Evolutionary conservation across 1,284 basidiomycete species (phyloP), one percentile per base, ranked within the genome.

Genomic region (Microbotryomycetes sp.): DNA sequence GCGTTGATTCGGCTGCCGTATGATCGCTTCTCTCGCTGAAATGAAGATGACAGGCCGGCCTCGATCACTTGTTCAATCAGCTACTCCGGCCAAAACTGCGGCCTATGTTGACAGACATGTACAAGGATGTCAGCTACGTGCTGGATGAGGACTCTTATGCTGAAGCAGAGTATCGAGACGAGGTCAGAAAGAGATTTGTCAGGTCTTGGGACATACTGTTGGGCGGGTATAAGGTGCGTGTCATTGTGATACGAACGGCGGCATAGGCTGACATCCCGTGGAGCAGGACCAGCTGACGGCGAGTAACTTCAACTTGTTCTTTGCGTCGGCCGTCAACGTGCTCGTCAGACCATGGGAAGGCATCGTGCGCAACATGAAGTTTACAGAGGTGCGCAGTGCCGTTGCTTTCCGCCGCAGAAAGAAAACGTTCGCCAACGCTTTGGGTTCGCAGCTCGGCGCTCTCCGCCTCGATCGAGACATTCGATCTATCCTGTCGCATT

Each of bases 401-500:
- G n/a, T n/a, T n/a, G n/a, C n/a, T n/a, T 63, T 53, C 18, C 9
- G 54, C 26, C 27, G 16, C 49, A 35, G 52, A 45, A 15, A 15
- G 41, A 15, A n/a, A n/a, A n/a, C n/a, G n/a, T n/a, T 29, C n/a
- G 16, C n/a, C 35, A 49, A 5, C 45, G 48, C 21, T 35, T 48
- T 31, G 5, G n/a, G 5, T 52, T 31, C 5, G 35, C 67, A 96
- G 88, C 82, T 97, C 55, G 96, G 96, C n/a, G 93, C 93, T 2
- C 87, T 98, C 62, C 87, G 91, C 16, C 96, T 97, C 74, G 96
- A 99, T 72, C 85, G 89, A 29, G 96, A 99, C 74, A 77, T 98
- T 45, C 82, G 96, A 35, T 83, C 88, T 2, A 82, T 97, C 62
- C 85, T 84, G 15, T 82, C 84, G 2, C 91, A 88, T 75, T 81